Percentiles rank a stretch among this genome's conserved stretches.
phyloP scores from a whole-genome alignment of 1,284 basidiomycete species.

The Pascua guehoae region DNA sequence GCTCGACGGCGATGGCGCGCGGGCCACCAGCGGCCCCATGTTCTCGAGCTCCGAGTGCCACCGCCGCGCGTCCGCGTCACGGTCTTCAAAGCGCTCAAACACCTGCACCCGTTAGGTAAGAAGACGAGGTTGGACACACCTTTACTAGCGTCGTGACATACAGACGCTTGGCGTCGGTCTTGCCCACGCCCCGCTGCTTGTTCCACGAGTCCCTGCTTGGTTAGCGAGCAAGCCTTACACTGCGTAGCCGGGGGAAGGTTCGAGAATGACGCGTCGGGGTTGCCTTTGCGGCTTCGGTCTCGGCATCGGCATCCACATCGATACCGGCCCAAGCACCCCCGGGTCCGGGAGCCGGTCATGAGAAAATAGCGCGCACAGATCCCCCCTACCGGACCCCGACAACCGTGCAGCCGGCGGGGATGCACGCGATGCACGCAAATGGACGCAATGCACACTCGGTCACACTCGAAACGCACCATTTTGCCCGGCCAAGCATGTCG shows the following conservation, averaged over 20 bases:
- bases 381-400: no score
- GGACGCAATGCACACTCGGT: no score
- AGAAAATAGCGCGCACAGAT: no score
- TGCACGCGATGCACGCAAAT: no score
- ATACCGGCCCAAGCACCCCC: no score
- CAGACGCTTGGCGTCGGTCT: conserved; percentile 77
- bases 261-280: background rate
- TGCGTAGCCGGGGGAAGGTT: no score
- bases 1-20: conserved; percentile 32
- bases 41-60: conserved; percentile 79
- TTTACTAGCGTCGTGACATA: conserved; percentile 86
- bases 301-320: no score
- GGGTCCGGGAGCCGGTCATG: no score
- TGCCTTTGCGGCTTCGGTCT: conserved; percentile 34
- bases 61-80: conserved; percentile 73
- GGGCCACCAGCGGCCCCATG: conserved; percentile 57
- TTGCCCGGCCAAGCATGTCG: conserved; percentile 85
- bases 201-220: conserved; percentile 85
- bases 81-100: conserved; percentile 49
- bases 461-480: conserved; percentile 62
- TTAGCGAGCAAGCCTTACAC: no score
- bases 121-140: conserved; percentile 50
- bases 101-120: background rate
- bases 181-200: conserved; percentile 75
- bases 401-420: no score